Base-by-base conservation (phyloP, 371 early-diverging fungal species). In the Apophysomyces ossiformis region DNA sequence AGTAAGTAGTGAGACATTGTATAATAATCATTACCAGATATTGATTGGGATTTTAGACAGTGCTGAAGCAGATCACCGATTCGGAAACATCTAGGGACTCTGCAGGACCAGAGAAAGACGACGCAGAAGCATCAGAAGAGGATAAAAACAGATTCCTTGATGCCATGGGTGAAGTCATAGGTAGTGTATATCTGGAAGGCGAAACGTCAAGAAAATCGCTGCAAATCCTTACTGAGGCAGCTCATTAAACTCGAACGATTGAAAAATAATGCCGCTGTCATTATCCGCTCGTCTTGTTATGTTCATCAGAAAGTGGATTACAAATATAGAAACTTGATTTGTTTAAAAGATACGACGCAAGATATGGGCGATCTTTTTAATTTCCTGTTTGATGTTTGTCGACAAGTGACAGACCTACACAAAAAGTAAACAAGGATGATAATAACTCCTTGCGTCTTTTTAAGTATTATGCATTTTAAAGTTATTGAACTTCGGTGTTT, bases 1-100 rank as follows among this genome's bases (percentile, higher is more conserved):
- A 72, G 77, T 75, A 63, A 69, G 63, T 47, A 16, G 32, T 26
- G 32, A 26, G 32, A 26, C 32, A 26, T 26, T 26, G 32, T 26
- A 26, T 26, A 2, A 26, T 26, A 1, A 2, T 26, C 3, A 26
- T 26, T 26, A 26, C 2, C 32, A 26, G 32, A 26, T 26, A 26
- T 26, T 26, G 32, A 26, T 26, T 1, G 32, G 32, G 2, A 8
- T 16, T 47, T n/a, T 21, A 64, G 57, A 46, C 45, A 9, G 54
- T 41, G 13, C 37, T 67, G 43, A 38, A 57, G 38, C 62, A 56
- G 26, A 41, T 57, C 32, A 41, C 56, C 12, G n/a, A 61, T n/a
- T 18, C 47, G 39, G 67, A 47, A 39, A 43, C 13, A n/a, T 36
- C 63, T 18, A 47, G 35, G 5, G 64, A 38, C 54, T 50, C 57